Base-by-base conservation (phyloP, 371 early-diverging fungal genomes). In the Scutellospora calospora region DNA sequence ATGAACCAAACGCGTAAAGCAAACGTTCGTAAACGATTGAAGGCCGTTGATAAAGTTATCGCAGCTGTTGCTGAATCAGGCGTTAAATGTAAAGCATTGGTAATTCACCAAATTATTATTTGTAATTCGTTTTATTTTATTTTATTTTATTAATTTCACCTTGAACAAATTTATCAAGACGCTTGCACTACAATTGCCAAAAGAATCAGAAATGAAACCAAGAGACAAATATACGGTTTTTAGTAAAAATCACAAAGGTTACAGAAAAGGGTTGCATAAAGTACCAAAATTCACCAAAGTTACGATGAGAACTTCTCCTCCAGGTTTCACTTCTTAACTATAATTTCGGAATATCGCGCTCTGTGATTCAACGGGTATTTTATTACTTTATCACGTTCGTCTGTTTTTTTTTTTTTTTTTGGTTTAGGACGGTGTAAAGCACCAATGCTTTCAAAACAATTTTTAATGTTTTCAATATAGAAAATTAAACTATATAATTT, bases 271-370 rank as follows among this genome's bases (percentile, higher is more conserved):
- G n/a, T 87, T 96, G 38, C 97, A 96, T 87, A 97, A 97, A 90
- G 97, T 98, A 9, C 98, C 97, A 62, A 93, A 97, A 81, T 98
- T 97, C 89, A 96, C 97, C 60, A 97, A 95, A 87, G 91, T 91
- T 63, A 92, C 96, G 33, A 91, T 94, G 79, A 89, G 98, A 75
- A 91, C 93, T 5, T 91, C 92, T 72, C 96, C 96, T n/a, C 83
- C 86, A 54, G 95, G 95, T 68, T 94, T 96, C 84, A 94, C 90
- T 31, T 33, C 63, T 63, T 63, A 63, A 60, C 8, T 29, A 25
- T 60, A 3, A n/a, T n/a, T n/a, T n/a, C n/a, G n/a, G n/a, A n/a
- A n/a, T n/a, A n/a, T n/a, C n/a, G n/a, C n/a, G n/a, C n/a, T n/a
- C n/a, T n/a, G n/a, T n/a, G n/a, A n/a, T n/a, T n/a, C n/a, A n/a